Percentiles rank a stretch among this genome's conserved stretches.
These are phyloP conservation scores for Macrolepiota fuliginosa DNA, from an alignment of 768 basidiomycete species.

Conservation along the genomic window DNA sequence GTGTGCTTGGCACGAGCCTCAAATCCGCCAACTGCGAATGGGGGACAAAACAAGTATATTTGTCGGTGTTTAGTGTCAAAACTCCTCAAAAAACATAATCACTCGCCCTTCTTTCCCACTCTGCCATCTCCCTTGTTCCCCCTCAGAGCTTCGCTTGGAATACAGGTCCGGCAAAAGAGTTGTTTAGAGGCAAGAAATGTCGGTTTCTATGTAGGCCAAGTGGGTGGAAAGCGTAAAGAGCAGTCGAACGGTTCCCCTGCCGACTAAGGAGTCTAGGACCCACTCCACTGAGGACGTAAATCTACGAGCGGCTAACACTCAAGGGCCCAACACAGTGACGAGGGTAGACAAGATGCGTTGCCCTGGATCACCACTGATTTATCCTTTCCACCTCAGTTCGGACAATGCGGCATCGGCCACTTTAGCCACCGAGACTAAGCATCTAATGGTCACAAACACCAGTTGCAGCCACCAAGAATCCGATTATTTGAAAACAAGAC, in stretches of 20 bases:
- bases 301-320: not conserved
- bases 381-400: not conserved
- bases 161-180: not conserved
- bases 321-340: not conserved
- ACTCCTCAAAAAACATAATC: not conserved
- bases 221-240: not conserved
- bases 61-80: not conserved
- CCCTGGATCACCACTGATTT: not conserved
- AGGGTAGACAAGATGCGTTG: not conserved
- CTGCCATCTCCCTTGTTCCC: not conserved
- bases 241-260: not conserved
- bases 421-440: not conserved
- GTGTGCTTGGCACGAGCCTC: constrained; percentile 23
- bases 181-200: not conserved
- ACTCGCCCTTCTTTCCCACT: not conserved
- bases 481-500: not conserved
- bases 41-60: not conserved
- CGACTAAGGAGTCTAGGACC: not conserved
- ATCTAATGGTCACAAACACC: not conserved
- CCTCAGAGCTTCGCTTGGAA: not conserved
- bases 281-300: not conserved
- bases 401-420: not conserved
- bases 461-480: not conserved
- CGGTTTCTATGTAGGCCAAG: not conserved
- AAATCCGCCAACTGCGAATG: constrained; percentile 20